Conservation (phyloP, 1,284 basidiomycete species). For the Sporisorium exsertum region DNA sequence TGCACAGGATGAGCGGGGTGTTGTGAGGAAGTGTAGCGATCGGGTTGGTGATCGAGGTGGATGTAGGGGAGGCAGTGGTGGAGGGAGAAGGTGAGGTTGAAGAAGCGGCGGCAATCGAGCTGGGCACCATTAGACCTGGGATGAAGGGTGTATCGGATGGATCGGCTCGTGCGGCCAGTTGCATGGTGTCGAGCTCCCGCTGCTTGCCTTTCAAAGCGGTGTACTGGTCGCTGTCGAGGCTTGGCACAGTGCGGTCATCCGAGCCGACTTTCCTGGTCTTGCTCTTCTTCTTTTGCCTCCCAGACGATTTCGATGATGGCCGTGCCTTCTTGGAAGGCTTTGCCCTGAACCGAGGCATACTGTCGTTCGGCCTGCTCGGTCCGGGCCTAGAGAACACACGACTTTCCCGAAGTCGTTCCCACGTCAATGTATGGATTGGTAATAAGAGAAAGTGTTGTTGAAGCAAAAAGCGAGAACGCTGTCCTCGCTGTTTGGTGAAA, state of each 20-base stretch:
- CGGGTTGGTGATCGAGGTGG: slow-evolving; percentile 14
- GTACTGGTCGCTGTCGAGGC: background rate
- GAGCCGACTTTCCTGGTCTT: background rate
- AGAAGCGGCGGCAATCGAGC: background rate
- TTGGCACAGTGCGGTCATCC: background rate
- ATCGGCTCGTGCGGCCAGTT: slow-evolving; percentile 2
- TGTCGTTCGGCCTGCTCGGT: background rate
- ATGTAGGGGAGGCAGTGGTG: slow-evolving; percentile 10
- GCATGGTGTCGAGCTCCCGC: slow-evolving; percentile 3
- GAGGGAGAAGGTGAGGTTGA: background rate
- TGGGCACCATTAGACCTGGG: slow-evolving; percentile 6
- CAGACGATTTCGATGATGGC: background rate
- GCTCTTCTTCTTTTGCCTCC: slow-evolving; percentile 2
- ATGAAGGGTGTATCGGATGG: slow-evolving; percentile 9
- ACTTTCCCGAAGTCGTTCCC: slow-evolving; percentile 37
- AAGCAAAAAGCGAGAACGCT: slow-evolving; percentile 16
- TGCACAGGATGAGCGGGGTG: slow-evolving; percentile 42
- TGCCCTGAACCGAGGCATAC: slow-evolving; percentile 21
- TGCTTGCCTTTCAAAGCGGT: slow-evolving; percentile 17
- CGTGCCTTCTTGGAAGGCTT: slow-evolving; percentile 9
- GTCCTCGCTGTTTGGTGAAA: slow-evolving; percentile 18
- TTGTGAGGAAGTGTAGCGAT: slow-evolving; percentile 40
- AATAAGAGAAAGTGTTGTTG: background rate
- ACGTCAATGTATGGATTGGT: background rate
- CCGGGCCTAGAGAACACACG: slow-evolving; percentile 2